Evolutionary conservation across 2,329 filamentous ascomycete genomes (phyloP).

Genomic region (Diplodia mutila): DNA sequence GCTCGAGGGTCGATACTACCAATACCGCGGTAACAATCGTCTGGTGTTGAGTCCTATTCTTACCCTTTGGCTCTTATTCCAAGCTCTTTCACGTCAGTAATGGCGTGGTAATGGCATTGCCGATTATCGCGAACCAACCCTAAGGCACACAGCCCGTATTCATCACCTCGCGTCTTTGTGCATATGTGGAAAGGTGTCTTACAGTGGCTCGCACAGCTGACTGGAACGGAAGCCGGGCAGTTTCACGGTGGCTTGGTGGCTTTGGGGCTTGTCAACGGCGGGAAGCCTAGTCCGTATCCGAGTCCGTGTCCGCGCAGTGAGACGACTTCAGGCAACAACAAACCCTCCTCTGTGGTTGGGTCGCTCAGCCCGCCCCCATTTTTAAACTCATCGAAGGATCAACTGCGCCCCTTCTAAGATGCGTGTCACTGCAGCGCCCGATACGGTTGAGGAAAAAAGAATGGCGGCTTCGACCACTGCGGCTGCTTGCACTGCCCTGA

Average conservation of each 20-base stretch:
- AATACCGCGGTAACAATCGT: too few species aligned
- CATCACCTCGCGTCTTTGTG: too few species aligned
- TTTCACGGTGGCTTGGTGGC: slow-evolving; percentile 1
- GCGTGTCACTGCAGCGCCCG: neutral
- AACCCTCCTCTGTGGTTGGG: neutral
- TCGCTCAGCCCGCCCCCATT: neutral
- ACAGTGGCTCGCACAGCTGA: neutral
- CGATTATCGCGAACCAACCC: too few species aligned
- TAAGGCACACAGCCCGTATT: too few species aligned
- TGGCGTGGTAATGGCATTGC: too few species aligned
- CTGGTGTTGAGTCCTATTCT: too few species aligned
- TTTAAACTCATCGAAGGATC: neutral
- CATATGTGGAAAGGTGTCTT: too few species aligned
- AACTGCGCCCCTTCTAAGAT: neutral
- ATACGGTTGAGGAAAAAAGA: neutral
- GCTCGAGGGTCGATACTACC: too few species aligned
- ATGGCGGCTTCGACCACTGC: neutral
- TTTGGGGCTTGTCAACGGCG: neutral
- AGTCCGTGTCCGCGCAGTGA: slow-evolving; percentile 1
- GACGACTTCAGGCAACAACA: slow-evolving; percentile 1
- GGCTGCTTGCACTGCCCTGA: neutral
- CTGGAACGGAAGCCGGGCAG: too few species aligned
- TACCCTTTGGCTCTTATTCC: too few species aligned
- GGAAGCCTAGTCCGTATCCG: slow-evolving; percentile 2
- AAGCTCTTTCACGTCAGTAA: too few species aligned